Evolutionary conservation across 305 asterid genomes (phyloP), one percentile per base, ranked within the genome.

Genomic region (Fraxinus albicans): DNA sequence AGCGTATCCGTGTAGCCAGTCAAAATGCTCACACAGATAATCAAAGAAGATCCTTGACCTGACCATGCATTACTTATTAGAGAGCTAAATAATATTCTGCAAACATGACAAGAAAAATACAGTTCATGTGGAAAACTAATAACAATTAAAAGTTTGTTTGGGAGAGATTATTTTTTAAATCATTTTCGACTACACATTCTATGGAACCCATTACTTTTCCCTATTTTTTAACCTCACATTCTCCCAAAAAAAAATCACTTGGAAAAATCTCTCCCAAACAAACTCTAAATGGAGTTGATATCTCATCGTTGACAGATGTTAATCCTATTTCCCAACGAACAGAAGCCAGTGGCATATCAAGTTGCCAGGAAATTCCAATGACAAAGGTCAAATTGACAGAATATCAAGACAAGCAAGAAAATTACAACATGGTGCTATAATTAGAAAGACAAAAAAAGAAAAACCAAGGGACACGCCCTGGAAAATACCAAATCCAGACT

Each of bases 21-120:
- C 92, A 96, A 89, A 81, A 96, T 95, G 82, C 97, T 93, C 91
- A 95, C 93, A 77, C 99, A 96, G 76, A 96, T 91, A 77, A 96
- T 89, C 88, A 96, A 90, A 80, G 99, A 93, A 42, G 98, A 92
- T 83, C 99, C 99, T 89, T 96, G 99, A 86, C 99, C 99, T 96
- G 94, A 75, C 85, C 87, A 85, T 67, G 79, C 19, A 50, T 55
- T 76, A 82, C 70, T 87, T 19, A 69, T 80, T 83, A 81, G 83
- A 69, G 67, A 77, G 78, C 76, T 80, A 79, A 73, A 86, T 35
- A 79, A 76, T n/a, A 78, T 67, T 81, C 81, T 25, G 44, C 76
- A 85, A 79, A 38, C n/a, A 47, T 27, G 40, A 77, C 36, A 79
- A 74, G 60, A 80, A 53, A 74, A 82, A 42, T 8, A 27, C 1